phyloP scores from a whole-genome alignment of 2,329 filamentous ascomycete genomes.

The Epichloe hybrida region DNA sequence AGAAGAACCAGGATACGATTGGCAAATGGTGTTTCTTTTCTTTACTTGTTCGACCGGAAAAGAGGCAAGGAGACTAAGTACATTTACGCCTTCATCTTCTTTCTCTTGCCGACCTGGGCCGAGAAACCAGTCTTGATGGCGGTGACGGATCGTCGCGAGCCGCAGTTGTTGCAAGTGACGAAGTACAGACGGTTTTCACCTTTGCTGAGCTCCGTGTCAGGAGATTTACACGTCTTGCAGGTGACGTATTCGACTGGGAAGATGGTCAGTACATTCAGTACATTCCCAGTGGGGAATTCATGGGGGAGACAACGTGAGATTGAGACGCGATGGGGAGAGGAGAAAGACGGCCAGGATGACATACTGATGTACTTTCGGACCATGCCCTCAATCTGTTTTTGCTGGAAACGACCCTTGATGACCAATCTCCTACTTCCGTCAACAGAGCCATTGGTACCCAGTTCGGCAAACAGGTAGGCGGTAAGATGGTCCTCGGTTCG shows the following conservation, averaged over 20 bases:
- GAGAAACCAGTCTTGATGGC: conserved; percentile 99
- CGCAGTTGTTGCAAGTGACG: conserved; percentile 83
- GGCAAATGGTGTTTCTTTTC: not conserved
- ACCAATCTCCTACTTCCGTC: conserved; percentile 86
- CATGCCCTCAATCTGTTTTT: conserved; percentile 98
- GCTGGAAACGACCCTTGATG: conserved; percentile 99
- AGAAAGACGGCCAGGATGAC: conserved; percentile 17
- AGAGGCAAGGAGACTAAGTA: not conserved
- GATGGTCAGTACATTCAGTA: not conserved
- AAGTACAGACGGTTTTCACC: conserved; percentile 99
- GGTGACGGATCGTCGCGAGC: conserved; percentile 74
- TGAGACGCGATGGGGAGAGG: not conserved
- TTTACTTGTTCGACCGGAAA: not conserved
- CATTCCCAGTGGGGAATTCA: not conserved
- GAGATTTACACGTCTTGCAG: conserved; percentile 94
- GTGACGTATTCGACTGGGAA: conserved; percentile 80
- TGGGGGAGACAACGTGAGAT: not conserved
- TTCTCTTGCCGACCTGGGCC: conserved; percentile 97
- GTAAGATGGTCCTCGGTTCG: conserved; percentile 95
- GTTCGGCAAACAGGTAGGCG: conserved; percentile 90
- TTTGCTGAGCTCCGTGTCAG: conserved; percentile 93
- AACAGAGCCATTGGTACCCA: conserved; percentile 93
- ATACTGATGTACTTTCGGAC: conserved; percentile 86
- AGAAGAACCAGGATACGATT: not conserved
- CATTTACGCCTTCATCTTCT: conserved; percentile 72